Evolutionary conservation across 768 basidiomycete genomes (phyloP).

Genomic region (Chiua virens): DNA sequence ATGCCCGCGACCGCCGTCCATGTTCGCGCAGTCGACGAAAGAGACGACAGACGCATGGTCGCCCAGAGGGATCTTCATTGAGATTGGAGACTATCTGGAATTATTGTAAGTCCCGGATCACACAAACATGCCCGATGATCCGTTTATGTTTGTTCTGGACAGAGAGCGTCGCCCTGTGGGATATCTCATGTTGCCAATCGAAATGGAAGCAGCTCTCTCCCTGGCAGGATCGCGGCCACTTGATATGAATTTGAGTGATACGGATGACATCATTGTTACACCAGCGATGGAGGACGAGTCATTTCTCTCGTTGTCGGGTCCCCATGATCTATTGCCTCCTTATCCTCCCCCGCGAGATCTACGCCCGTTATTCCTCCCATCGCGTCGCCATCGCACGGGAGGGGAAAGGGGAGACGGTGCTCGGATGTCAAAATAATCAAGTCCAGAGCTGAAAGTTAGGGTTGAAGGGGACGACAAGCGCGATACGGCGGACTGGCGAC

Average conservation of each 20-base stretch:
- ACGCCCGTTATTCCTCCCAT: conserved; percentile 32
- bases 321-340: conserved; percentile 24
- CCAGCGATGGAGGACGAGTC: conserved; percentile 39
- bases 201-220: conserved; percentile 42
- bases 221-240: conserved; percentile 44
- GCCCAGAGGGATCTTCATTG: neutral
- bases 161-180: conserved; percentile 2
- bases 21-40: conserved; percentile 14
- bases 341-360: conserved; percentile 23
- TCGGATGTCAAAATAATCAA: conserved; percentile 43
- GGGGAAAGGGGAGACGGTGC: conserved; percentile 35
- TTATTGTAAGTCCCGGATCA: conserved; percentile 14
- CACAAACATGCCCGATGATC: neutral
- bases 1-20: conserved; percentile 14
- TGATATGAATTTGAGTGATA: conserved; percentile 40
- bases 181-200: conserved; percentile 3
- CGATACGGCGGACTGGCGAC: conserved; percentile 46
- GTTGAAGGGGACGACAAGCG: conserved; percentile 28
- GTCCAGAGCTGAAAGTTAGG: conserved; percentile 23
- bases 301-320: conserved; percentile 42
- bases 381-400: conserved; percentile 25
- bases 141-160: neutral
- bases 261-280: conserved; percentile 26
- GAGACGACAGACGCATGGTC: conserved; percentile 6
- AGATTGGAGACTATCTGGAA: conserved; percentile 1